A percentile compares a stretch with the other conserved stretches of the same genome.
These are phyloP conservation scores for Botryotinia narcissicola DNA, from an alignment of 2,329 filamentous ascomycete species.

Conservation along the genomic window DNA sequence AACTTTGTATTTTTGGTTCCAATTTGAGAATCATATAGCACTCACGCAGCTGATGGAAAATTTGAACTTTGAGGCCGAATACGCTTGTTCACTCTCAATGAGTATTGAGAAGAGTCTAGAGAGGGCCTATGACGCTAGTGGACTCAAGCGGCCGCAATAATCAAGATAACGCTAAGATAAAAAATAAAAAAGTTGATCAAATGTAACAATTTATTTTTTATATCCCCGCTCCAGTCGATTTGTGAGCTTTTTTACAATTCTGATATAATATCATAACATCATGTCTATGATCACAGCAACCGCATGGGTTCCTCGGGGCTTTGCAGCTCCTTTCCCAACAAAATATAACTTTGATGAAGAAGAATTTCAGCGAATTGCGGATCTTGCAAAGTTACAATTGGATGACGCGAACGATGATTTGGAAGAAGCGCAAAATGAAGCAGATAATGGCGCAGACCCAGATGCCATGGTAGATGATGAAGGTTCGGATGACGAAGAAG, in stretches of 20 bases:
- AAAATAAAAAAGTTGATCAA: constrained; percentile 16
- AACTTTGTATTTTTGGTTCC: background rate
- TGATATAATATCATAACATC: constrained; percentile 17
- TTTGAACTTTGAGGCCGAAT: background rate
- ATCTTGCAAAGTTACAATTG: constrained; percentile 59
- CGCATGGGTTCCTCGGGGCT: constrained; percentile 57
- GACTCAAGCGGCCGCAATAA: constrained; percentile 14
- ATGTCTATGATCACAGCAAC: constrained; percentile 57
- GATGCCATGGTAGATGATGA: constrained; percentile 43
- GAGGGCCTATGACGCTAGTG: background rate
- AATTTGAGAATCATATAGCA: background rate
- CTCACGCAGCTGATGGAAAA: background rate
- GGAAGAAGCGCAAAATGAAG: constrained; percentile 51
- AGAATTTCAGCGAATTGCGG: constrained; percentile 57
- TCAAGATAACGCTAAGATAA: constrained; percentile 19
- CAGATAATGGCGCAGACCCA: constrained; percentile 36
- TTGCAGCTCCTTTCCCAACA: constrained; percentile 56
- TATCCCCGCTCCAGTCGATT: constrained; percentile 12
- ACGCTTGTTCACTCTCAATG: background rate
- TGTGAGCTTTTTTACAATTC: background rate
- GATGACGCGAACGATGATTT: constrained; percentile 90
- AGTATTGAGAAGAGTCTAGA: background rate
- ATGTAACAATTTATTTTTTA: constrained; percentile 17
- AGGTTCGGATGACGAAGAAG: constrained; percentile 34
- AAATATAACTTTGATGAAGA: constrained; percentile 59